Conservation (phyloP, 805 yeast genomes). For the Suhomyces pyralidae region DNA sequence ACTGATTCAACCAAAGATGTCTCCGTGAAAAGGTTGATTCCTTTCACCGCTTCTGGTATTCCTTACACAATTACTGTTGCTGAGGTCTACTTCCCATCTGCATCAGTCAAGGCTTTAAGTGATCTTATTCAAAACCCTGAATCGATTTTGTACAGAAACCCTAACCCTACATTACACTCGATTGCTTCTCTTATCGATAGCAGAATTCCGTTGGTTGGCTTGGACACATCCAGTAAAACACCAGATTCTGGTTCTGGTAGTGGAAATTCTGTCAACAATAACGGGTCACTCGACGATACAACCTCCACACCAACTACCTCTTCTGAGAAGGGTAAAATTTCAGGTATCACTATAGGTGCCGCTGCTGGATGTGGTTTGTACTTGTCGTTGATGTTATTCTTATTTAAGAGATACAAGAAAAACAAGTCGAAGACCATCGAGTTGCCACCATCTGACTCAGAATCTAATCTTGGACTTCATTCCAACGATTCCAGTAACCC, state of each 20-base stretch:
- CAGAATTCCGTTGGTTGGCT: constrained; percentile 56
- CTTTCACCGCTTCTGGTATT: constrained; percentile 55
- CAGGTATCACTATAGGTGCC: constrained; percentile 82
- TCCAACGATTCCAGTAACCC: constrained; percentile 14
- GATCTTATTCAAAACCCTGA: constrained; percentile 44
- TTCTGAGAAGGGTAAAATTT: constrained; percentile 43
- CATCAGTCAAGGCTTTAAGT: constrained; percentile 48
- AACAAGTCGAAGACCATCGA: constrained; percentile 36
- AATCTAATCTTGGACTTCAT: constrained; percentile 30
- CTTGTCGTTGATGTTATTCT: constrained; percentile 55
- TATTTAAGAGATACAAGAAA: constrained; percentile 49
- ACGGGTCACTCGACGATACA: constrained; percentile 35
- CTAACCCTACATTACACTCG: constrained; percentile 50
- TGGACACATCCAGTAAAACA: constrained; percentile 19
- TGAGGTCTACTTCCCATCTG: constrained; percentile 73
- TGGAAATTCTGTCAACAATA: constrained; percentile 12
- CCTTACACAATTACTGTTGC: constrained; percentile 83
- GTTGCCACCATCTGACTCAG: constrained; percentile 41
- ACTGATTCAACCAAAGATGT: constrained; percentile 36
- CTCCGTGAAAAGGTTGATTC: constrained; percentile 67
- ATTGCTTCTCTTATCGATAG: constrained; percentile 73
- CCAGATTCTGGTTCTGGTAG: constrained; percentile 5
- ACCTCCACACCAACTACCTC: constrained; percentile 8
- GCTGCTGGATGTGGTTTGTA: constrained; percentile 71
- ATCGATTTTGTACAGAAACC: constrained; percentile 62